These are phyloP conservation scores for Pseudogymnoascus sp. DNA, from an alignment of 2,329 filamentous ascomycete species.

Conservation along the genomic window DNA sequence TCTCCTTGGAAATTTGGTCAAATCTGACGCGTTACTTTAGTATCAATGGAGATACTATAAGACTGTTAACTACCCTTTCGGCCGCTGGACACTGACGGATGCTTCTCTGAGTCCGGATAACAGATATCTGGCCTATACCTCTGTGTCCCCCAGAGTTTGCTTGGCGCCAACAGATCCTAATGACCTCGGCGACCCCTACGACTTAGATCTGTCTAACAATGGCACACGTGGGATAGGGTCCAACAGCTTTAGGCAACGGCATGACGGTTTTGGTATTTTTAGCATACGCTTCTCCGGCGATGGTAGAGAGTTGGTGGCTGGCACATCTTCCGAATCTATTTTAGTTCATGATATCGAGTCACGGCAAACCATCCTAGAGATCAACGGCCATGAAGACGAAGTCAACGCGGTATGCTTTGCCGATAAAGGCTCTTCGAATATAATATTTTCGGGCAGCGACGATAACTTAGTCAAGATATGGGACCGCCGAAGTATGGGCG, in stretches of 20 bases:
- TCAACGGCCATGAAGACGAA: conserved; percentile 75
- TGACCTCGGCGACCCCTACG: conserved; percentile 70
- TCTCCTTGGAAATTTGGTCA: neutral
- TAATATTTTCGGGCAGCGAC: conserved; percentile 92
- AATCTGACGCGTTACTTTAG: neutral
- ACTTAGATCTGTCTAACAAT: conserved; percentile 62
- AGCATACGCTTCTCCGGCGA: conserved; percentile 90
- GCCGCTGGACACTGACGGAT: conserved; percentile 94
- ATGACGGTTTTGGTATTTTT: conserved; percentile 62
- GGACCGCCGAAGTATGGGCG: conserved; percentile 88
- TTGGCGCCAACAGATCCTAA: conserved; percentile 81
- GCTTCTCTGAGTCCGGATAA: conserved; percentile 88
- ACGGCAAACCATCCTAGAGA: conserved; percentile 63
- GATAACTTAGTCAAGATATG: conserved; percentile 93
- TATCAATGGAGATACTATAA: conserved; percentile 97
- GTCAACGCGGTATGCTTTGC: conserved; percentile 97
- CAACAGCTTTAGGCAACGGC: conserved; percentile 6
- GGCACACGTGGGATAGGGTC: conserved; percentile 24
- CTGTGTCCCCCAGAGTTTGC: conserved; percentile 76
- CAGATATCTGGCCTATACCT: conserved; percentile 83
- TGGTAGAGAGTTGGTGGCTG: conserved; percentile 82
- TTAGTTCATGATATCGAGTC: conserved; percentile 91
- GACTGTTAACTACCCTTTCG: conserved; percentile 75
- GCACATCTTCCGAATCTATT: conserved; percentile 70
- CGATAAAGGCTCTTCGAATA: conserved; percentile 80